A percentile compares a stretch with the other conserved stretches of the same genome.
Evolutionary conservation across 345 rosid species (phyloP).

Genomic region (Theobroma cacao): DNA sequence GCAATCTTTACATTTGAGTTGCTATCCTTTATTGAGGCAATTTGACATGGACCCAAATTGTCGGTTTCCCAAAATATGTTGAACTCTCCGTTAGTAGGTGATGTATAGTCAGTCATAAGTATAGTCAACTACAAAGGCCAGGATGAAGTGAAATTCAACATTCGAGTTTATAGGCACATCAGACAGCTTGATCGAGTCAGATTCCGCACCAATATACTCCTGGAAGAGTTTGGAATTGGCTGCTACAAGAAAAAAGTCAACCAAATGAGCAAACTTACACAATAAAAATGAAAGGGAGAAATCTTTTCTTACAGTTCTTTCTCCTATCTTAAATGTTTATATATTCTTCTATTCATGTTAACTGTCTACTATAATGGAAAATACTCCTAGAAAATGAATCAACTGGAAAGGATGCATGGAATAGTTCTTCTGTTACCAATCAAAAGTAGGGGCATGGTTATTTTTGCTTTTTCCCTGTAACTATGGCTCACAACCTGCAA

Average conservation of each 20-base stretch:
- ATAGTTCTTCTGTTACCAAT: too few relatives aligned
- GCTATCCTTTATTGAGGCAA: not conserved
- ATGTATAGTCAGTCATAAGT: slow-evolving; percentile 10
- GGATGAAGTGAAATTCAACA: slow-evolving; percentile 36
- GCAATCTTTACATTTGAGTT: slow-evolving; percentile 4
- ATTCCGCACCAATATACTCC: slow-evolving; percentile 22
- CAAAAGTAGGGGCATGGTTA: too few relatives aligned
- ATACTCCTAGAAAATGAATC: not conserved
- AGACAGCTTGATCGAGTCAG: slow-evolving; percentile 21
- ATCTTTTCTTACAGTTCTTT: not conserved
- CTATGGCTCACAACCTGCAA: not conserved
- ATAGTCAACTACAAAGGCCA: slow-evolving; percentile 38
- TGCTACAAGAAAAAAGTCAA: not conserved
- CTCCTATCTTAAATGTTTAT: too few relatives aligned
- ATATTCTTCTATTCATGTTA: not conserved
- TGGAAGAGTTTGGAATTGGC: slow-evolving; percentile 1
- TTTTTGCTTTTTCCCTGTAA: not conserved
- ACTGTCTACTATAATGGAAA: not conserved
- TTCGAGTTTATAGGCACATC: slow-evolving; percentile 25
- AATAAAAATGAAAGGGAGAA: not conserved
- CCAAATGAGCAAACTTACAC: not conserved
- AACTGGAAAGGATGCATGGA: not conserved
- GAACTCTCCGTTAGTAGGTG: slow-evolving; percentile 35
- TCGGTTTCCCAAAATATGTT: not conserved
- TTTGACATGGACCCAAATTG: not conserved